phyloP scores from a whole-genome alignment of 495 filamentous ascomycete genomes.

The Hypoxylon subgilvum region DNA sequence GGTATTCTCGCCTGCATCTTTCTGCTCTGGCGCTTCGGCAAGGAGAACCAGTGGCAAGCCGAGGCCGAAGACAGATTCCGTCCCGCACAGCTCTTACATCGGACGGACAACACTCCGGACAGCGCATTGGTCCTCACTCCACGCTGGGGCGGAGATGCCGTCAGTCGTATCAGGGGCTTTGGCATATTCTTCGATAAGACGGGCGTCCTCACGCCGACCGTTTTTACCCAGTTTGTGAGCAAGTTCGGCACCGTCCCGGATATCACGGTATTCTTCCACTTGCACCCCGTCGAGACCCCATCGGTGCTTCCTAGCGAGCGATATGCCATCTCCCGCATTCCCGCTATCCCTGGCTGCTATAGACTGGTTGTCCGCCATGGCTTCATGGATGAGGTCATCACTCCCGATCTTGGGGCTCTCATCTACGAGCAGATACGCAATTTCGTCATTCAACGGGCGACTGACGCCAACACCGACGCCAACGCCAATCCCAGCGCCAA shows the following conservation, averaged over 20 bases:
- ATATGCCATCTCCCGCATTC: constrained; percentile 47
- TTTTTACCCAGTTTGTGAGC: constrained; percentile 68
- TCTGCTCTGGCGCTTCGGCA: constrained; percentile 75
- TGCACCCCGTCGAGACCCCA: constrained; percentile 61
- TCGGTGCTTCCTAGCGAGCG: constrained; percentile 53
- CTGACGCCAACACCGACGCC: too few species aligned
- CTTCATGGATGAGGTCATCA: constrained; percentile 72
- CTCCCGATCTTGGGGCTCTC: constrained; percentile 62
- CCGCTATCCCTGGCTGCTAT: constrained; percentile 63
- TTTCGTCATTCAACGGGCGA: constrained; percentile 53
- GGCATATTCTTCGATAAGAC: constrained; percentile 73
- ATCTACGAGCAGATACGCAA: constrained; percentile 65
- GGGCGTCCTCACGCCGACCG: constrained; percentile 59
- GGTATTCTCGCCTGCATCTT: constrained; percentile 64
- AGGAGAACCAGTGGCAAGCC: constrained; percentile 73
- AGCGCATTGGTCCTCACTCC: constrained; percentile 42
- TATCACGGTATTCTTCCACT: constrained; percentile 67
- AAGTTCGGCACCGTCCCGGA: constrained; percentile 66
- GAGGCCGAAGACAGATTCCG: constrained; percentile 66
- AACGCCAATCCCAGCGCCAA: too few species aligned
- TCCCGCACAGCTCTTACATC: constrained; percentile 51
- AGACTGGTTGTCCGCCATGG: constrained; percentile 71
- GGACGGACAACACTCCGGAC: constrained; percentile 30
- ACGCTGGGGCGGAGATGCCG: constrained; percentile 52
- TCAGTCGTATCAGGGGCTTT: constrained; percentile 58